Evolutionary conservation across 345 rosid species (phyloP).

Genomic region (Populus tremula): DNA sequence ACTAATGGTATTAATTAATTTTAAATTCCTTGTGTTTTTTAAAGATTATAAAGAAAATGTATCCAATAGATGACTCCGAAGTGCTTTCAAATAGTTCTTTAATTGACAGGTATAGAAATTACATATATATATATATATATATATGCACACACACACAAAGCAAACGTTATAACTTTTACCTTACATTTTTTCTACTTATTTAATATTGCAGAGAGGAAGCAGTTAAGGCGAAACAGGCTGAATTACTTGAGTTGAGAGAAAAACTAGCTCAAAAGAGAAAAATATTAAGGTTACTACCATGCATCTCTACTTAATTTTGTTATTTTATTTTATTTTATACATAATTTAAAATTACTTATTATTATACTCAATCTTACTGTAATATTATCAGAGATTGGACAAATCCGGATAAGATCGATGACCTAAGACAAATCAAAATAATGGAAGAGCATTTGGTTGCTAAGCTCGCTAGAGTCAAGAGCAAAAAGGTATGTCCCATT

Average conservation of each 20-base stretch:
- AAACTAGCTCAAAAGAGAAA: conserved; percentile 21
- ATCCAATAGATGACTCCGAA: not conserved
- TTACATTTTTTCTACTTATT: not conserved
- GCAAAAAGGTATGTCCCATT: not conserved
- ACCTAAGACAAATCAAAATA: conserved; percentile 4
- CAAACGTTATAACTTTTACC: too few relatives aligned
- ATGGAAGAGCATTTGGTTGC: conserved; percentile 32
- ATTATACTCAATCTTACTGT: not conserved
- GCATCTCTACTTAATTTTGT: not conserved
- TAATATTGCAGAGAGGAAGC: conserved; percentile 13
- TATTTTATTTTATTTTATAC: not conserved
- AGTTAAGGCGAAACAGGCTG: conserved; percentile 12
- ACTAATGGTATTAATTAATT: too few relatives aligned
- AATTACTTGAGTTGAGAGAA: conserved; percentile 11
- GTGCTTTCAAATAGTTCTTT: not conserved
- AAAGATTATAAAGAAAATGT: conserved; percentile 26
- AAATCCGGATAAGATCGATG: conserved; percentile 17
- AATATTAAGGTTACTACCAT: conserved; percentile 21
- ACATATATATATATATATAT: too few relatives aligned
- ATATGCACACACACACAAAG: too few relatives aligned
- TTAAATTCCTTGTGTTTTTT: not conserved
- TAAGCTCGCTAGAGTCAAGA: conserved; percentile 7
- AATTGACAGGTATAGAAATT: not conserved
- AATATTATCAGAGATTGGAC: conserved; percentile 23
- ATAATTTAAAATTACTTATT: not conserved